Conservation (phyloP, 805 yeast genomes). For the Metschnikowia cerradonensis region DNA sequence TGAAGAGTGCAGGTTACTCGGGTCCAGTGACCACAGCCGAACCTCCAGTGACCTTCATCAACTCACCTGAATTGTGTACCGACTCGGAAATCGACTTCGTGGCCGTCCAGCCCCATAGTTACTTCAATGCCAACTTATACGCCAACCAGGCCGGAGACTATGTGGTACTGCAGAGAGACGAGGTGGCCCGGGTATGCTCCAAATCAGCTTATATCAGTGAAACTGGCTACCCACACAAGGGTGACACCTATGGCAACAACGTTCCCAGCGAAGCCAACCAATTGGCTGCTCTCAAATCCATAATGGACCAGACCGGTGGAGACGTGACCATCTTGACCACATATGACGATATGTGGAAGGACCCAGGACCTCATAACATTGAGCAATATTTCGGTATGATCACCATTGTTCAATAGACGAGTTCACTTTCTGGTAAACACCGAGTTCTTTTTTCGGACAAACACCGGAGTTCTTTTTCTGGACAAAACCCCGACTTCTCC, state of each 20-base stretch:
- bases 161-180: conserved; percentile 55
- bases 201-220: conserved; percentile 65
- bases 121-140: conserved; percentile 59
- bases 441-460: too few relatives aligned
- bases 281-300: conserved; percentile 57
- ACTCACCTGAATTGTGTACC: conserved; percentile 65
- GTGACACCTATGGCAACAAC: conserved; percentile 66
- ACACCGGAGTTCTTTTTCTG: too few relatives aligned
- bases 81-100: conserved; percentile 71
- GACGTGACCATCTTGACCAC: conserved; percentile 72
- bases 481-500: too few relatives aligned
- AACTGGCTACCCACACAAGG: conserved; percentile 85
- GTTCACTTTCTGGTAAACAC: too few relatives aligned
- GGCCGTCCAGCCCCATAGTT: conserved; percentile 84
- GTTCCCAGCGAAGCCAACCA: conserved; percentile 72
- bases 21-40: conserved; percentile 83
- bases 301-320: conserved; percentile 54
- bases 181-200: conserved; percentile 55
- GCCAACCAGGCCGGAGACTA: conserved; percentile 73
- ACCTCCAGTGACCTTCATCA: conserved; percentile 72
- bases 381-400: conserved; percentile 84
- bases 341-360: conserved; percentile 84
- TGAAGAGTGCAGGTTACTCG: conserved; percentile 66
- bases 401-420: conserved; percentile 25
- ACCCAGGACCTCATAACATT: conserved; percentile 76